Conservation (phyloP, 2,329 filamentous ascomycete genomes). For the Madurella fahalii region DNA sequence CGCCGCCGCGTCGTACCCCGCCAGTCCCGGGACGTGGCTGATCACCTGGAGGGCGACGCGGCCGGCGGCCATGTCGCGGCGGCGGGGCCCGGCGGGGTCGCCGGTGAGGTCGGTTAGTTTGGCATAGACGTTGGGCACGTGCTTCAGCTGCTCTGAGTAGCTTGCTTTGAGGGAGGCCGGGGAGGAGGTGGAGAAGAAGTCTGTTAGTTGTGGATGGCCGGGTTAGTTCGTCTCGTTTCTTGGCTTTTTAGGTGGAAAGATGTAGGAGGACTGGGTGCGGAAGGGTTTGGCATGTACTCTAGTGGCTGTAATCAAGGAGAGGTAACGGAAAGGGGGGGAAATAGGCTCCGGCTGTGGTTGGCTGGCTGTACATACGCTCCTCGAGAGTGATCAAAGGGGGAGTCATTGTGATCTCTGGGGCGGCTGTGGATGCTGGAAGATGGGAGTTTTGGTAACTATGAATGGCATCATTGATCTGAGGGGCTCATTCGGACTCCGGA, state of each 20-base stretch:
- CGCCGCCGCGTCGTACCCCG: constrained; percentile 6
- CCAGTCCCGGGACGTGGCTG: constrained; percentile 26
- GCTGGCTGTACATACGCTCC: constrained; percentile 27
- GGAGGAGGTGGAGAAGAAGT: constrained; percentile 30
- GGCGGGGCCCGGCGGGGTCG: constrained; percentile 23
- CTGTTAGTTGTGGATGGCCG: too few species aligned
- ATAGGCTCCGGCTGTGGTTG: too few species aligned
- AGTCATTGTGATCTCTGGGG: constrained; percentile 6
- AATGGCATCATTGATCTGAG: neutral
- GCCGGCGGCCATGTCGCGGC: constrained; percentile 27
- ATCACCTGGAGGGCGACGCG: constrained; percentile 25
- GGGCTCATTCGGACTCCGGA: neutral
- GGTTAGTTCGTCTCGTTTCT: too few species aligned
- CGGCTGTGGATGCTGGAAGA: neutral
- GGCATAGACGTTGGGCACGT: constrained; percentile 20
- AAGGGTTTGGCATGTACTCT: too few species aligned
- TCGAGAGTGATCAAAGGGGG: constrained; percentile 39
- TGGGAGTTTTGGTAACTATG: neutral
- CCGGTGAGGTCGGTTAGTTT: constrained; percentile 26
- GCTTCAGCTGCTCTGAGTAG: constrained; percentile 23
- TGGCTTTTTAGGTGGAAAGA: too few species aligned
- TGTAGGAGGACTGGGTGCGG: too few species aligned
- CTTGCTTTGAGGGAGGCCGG: constrained; percentile 11
- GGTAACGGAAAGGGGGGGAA: too few species aligned
- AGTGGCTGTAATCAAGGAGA: too few species aligned